phyloP scores from a whole-genome alignment of 208 protist genomes.

The Polymyxa betae region DNA sequence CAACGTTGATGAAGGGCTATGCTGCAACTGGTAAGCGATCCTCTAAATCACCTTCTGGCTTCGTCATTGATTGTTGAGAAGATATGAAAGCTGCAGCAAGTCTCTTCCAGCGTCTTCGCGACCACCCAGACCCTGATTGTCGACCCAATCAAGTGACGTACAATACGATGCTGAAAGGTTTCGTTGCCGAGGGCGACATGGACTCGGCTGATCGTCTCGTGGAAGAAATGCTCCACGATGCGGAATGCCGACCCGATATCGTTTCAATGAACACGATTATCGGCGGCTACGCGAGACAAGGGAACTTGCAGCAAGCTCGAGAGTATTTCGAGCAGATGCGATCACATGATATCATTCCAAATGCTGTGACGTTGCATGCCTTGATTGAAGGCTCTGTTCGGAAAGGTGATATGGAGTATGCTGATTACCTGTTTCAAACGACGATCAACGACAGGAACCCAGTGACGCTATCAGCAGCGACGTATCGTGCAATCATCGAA shows the following conservation, averaged over 20 bases:
- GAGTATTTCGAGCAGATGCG: background rate
- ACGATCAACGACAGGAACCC: too few species aligned
- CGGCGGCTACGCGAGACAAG: background rate
- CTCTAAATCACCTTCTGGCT: too few species aligned
- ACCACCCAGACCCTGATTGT: background rate
- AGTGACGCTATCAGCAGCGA: too few species aligned
- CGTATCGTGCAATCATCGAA: too few species aligned
- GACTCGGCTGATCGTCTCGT: background rate
- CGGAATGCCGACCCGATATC: background rate
- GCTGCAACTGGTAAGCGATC: too few species aligned
- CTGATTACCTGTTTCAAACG: background rate
- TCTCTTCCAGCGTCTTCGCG: background rate
- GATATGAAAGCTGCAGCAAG: background rate
- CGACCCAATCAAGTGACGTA: background rate
- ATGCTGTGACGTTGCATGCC: background rate
- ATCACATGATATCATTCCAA: background rate
- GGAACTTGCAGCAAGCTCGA: background rate
- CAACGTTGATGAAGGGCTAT: background rate
- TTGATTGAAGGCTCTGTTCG: background rate
- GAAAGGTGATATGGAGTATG: background rate
- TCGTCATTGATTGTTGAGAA: too few species aligned
- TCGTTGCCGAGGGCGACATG: background rate
- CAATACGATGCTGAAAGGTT: slow-evolving; percentile 10
- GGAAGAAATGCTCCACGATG: background rate
- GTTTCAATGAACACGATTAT: slow-evolving; percentile 13